Percentiles rank a stretch among this genome's conserved stretches.
These are phyloP conservation scores for Rehmannia glutinosa DNA, from an alignment of 257 asterid genomes.

Conservation along the genomic window DNA sequence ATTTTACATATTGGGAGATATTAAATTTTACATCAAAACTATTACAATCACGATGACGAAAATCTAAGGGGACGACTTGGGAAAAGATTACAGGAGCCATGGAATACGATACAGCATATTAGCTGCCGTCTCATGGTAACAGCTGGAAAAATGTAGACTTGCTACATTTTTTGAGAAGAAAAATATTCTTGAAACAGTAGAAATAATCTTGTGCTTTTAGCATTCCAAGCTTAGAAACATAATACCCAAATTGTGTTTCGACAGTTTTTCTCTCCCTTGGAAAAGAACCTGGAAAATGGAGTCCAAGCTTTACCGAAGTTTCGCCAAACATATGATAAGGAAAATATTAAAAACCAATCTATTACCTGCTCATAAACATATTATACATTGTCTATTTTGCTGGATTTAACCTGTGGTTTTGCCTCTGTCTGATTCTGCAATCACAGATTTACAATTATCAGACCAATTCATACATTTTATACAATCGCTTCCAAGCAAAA, in stretches of 20 bases:
- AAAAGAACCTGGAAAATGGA: background rate
- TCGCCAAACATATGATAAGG: too few relatives aligned
- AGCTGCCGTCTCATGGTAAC: background rate
- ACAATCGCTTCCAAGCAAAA: too few relatives aligned
- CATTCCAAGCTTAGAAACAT: background rate
- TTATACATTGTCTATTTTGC: slow-evolving; percentile 19
- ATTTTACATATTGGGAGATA: background rate
- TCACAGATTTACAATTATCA: background rate
- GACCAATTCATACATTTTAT: too few relatives aligned
- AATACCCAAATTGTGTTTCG: background rate
- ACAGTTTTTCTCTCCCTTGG: background rate
- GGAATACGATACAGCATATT: background rate
- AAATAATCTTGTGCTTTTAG: background rate
- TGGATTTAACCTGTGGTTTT: slow-evolving; percentile 13
- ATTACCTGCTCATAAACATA: slow-evolving; percentile 1
- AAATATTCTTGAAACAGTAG: background rate
- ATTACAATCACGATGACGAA: background rate
- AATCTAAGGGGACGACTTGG: too few relatives aligned
- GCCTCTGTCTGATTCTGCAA: slow-evolving; percentile 13
- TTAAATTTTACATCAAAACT: background rate
- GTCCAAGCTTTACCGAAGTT: background rate
- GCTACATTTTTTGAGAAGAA: background rate
- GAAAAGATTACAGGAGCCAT: background rate
- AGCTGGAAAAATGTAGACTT: background rate
- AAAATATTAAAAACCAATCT: too few relatives aligned